Base-by-base conservation (phyloP, 176 grass and related monocot species). In the Bothriochloa decipiens region DNA sequence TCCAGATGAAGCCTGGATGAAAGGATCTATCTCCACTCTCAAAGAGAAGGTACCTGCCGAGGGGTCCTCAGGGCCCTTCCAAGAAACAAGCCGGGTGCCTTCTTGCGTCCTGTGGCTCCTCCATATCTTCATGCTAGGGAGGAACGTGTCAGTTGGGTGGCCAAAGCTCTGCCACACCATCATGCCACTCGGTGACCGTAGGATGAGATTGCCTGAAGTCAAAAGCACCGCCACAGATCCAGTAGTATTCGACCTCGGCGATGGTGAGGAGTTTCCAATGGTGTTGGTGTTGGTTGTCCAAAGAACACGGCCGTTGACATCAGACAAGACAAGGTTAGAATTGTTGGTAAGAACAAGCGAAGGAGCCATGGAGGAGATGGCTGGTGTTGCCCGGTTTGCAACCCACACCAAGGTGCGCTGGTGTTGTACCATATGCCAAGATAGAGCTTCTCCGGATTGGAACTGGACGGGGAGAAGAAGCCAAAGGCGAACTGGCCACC, bases 151-250 rank as follows among this genome's bases (percentile, higher is more conserved):
- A 2, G 75, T 9, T 0, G 79, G 83, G 45, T 90, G 65, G 28
- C 86, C 88, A 29, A 86, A 90, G 71, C 88, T 90, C 53, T 90
- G 61, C 89, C 89, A 91, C 8, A 84, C 2, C 0, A 37, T 42
- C 3, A 11, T 67, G 72, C 76, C 81, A 1, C 33, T 42, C 13
- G 65, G 18, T 23, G 78, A 84, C 16, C 83, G 45, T 0, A 88
- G 8, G 2, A 57, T 41, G 15, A 91, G 66, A 29, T 85, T 88
- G 5, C 89, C 85, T 1, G 3, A 61, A 40, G 78, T 62, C 11
- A 70, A 15, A 4, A 87, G 72, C 47, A 82, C 62, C 1, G 72
- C 72, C 1, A 15, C 46, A 3, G 23, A 39, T 37, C 66, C 66
- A 22, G 46, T 47, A 47, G 11, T 47, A 47, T 47, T 47, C 13